These are phyloP conservation scores for Tylopilus rubrobrunneus DNA, from an alignment of 768 basidiomycete genomes.

Conservation along the genomic window DNA sequence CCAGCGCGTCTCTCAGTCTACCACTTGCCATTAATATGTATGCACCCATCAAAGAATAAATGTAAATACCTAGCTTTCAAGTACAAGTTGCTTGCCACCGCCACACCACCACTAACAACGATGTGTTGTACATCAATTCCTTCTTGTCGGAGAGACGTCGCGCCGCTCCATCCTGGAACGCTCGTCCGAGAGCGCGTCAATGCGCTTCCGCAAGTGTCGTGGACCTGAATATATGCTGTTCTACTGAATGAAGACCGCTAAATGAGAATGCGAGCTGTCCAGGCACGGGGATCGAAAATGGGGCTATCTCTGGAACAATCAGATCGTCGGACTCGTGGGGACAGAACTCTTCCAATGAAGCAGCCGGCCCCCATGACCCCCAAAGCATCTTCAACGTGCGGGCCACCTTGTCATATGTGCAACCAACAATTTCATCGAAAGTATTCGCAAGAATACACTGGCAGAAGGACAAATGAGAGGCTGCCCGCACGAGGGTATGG, in stretches of 20 bases:
- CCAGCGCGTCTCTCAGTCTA: conserved; percentile 34
- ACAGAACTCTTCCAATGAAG: conserved; percentile 76
- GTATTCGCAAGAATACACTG: conserved; percentile 74
- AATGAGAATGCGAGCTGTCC: conserved; percentile 72
- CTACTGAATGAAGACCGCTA: conserved; percentile 71
- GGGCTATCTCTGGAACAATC: conserved; percentile 29
- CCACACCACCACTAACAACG: conserved; percentile 87
- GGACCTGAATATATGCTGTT: conserved; percentile 47
- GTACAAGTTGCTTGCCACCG: conserved; percentile 84
- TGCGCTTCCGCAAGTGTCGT: conserved; percentile 29
- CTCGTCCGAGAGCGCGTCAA: conserved; percentile 52
- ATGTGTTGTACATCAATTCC: conserved; percentile 51
- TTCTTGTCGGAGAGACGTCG: conserved; percentile 60
- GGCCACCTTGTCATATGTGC: conserved; percentile 81
- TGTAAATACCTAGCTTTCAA: conserved; percentile 57
- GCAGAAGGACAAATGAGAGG: conserved; percentile 52
- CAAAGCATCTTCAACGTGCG: conserved; percentile 65
- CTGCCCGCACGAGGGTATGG: conserved; percentile 82
- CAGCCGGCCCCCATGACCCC: conserved; percentile 63
- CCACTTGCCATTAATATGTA: neutral
- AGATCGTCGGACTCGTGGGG: conserved; percentile 24
- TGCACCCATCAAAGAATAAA: neutral
- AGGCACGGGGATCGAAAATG: conserved; percentile 47
- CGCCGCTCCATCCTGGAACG: conserved; percentile 71
- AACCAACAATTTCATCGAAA: conserved; percentile 71